Evolutionary conservation across 768 basidiomycete genomes (phyloP).

Genomic region (Amanita pseudoporphyria): DNA sequence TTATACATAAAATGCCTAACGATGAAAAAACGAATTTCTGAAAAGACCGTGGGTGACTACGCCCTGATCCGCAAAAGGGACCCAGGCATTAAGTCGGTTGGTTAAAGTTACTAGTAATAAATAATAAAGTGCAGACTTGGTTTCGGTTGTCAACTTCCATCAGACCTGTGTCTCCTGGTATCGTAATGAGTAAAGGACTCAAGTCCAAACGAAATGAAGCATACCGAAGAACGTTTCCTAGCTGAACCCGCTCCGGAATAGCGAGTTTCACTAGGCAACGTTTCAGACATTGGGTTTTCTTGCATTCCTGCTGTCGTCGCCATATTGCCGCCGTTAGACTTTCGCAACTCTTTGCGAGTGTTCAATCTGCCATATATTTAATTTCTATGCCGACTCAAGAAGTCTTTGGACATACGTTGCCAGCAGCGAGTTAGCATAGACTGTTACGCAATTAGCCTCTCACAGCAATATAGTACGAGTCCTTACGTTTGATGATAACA

Average conservation of each 20-base stretch:
- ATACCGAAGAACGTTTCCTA: not conserved
- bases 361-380: not conserved
- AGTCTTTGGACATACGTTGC: conserved; percentile 27
- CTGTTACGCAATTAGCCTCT: conserved; percentile 13
- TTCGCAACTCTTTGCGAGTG: not conserved
- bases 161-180: too few species aligned
- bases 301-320: not conserved
- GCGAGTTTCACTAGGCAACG: not conserved
- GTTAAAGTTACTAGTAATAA: too few species aligned
- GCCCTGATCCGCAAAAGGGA: too few species aligned
- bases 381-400: not conserved
- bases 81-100: too few species aligned
- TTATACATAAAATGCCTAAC: too few species aligned
- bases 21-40: too few species aligned
- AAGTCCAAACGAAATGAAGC: not conserved
- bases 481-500: conserved; percentile 40
- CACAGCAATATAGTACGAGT: not conserved
- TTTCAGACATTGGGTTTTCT: not conserved
- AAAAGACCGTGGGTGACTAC: too few species aligned
- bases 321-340: not conserved
- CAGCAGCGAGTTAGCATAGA: conserved; percentile 42
- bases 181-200: too few species aligned
- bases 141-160: too few species aligned
- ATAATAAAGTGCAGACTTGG: too few species aligned
- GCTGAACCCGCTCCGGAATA: not conserved